These are phyloP conservation scores for Udeniomyces megalosporus DNA, from an alignment of 768 basidiomycete genomes.

Conservation along the genomic window DNA sequence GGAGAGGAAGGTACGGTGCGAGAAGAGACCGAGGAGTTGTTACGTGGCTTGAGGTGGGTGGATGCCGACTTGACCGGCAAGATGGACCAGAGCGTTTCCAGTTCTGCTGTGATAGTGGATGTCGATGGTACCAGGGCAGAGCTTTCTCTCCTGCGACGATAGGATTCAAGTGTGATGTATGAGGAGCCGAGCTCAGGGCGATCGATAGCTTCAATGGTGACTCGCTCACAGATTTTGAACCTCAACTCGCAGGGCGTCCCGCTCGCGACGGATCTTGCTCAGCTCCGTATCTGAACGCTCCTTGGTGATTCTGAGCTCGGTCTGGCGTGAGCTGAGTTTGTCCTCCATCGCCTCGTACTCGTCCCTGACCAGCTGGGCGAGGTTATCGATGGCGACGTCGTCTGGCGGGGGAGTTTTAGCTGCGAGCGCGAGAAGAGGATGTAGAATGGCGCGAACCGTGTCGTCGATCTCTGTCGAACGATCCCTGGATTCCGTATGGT, in stretches of 20 bases:
- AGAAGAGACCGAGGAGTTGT: slow-evolving; percentile 39
- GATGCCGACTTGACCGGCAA: slow-evolving; percentile 44
- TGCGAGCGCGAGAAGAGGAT: not conserved
- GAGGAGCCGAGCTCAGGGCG: too few relatives aligned
- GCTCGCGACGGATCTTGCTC: slow-evolving; percentile 21
- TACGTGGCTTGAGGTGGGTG: not conserved
- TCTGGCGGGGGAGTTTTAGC: not conserved
- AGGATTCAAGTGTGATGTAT: not conserved
- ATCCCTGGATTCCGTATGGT: not conserved
- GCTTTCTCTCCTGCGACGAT: not conserved
- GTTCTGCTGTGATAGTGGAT: not conserved
- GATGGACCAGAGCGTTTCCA: slow-evolving; percentile 45
- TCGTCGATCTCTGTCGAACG: not conserved
- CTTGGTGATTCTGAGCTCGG: slow-evolving; percentile 28
- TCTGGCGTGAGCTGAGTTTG: slow-evolving; percentile 1
- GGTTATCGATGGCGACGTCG: slow-evolving; percentile 5
- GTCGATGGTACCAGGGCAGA: not conserved
- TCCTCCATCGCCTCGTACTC: slow-evolving; percentile 8
- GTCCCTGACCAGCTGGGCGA: slow-evolving; percentile 9
- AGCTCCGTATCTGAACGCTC: slow-evolving; percentile 28
- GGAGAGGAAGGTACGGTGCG: slow-evolving; percentile 59
- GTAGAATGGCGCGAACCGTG: slow-evolving; percentile 4
- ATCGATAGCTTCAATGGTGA: too few relatives aligned
- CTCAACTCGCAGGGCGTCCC: slow-evolving; percentile 17
- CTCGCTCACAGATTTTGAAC: slow-evolving; percentile 1